Percentiles rank a stretch among this genome's conserved stretches.
Evolutionary conservation across 345 rosid genomes (phyloP).

Genomic region (Aquilaria yunnanensis): DNA sequence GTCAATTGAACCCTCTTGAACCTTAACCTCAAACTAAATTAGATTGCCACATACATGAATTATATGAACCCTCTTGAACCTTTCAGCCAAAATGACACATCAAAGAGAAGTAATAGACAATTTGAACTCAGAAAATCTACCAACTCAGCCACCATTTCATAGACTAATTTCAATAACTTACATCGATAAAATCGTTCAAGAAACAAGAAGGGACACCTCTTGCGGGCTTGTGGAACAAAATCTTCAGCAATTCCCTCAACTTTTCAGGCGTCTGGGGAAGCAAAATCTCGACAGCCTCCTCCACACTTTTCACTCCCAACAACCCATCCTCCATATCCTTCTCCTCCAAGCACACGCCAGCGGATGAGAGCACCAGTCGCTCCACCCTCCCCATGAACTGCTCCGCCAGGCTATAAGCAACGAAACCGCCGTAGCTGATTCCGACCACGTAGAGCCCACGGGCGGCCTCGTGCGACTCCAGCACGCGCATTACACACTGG

Average conservation of each 20-base stretch:
- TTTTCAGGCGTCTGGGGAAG: conserved; percentile 59
- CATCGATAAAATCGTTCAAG: conserved; percentile 52
- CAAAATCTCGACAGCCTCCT: conserved; percentile 42
- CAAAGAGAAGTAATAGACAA: background rate
- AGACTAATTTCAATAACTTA: conserved; percentile 5
- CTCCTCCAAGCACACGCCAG: conserved; percentile 74
- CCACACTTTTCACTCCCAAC: conserved; percentile 46
- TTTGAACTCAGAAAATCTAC: background rate
- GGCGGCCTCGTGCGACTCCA: conserved; percentile 42
- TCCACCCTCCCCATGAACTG: conserved; percentile 58
- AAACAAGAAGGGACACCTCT: conserved; percentile 53
- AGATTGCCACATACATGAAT: no score
- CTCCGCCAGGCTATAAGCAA: conserved; percentile 71
- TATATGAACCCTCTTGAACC: no score
- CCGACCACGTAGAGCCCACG: conserved; percentile 47
- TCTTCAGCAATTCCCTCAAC: conserved; percentile 31
- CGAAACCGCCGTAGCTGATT: conserved; percentile 83
- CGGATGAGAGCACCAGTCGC: conserved; percentile 52
- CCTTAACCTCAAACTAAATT: no score
- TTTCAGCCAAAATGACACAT: no score
- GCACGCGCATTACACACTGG: conserved; percentile 44
- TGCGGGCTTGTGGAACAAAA: conserved; percentile 56
- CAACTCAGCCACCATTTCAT: no score
- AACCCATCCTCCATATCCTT: conserved; percentile 62
- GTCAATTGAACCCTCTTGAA: no score